Evolutionary conservation across 2,329 filamentous ascomycete species (phyloP), one percentile per base, ranked within the genome.

Genomic region (Monosporascus sp.): DNA sequence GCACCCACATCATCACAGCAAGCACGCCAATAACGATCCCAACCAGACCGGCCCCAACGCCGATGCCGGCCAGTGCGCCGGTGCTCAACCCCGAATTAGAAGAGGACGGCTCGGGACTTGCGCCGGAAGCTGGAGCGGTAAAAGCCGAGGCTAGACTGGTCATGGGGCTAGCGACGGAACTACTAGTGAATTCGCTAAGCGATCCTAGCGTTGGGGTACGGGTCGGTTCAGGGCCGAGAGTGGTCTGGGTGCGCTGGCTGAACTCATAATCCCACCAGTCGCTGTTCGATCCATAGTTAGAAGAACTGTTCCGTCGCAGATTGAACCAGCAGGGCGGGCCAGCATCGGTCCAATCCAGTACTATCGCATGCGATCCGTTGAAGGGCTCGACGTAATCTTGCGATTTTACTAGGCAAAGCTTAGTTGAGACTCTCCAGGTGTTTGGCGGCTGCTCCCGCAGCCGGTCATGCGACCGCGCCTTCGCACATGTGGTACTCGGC

Each of bases 31-130:
- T 8, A 8, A 18, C 47, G 20, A 60, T 49, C 35, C 49, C 52
- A 31, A 38, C 50, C 11, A 54, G 35, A 3, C 39, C 50, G 6
- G 37, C 56, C 11, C 49, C 52, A 6, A 58, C 48, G 3, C 47
- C 55, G 27, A 59, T 52, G 15, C 56, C 54, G 38, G 52, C 53
- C 27, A 52, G 47, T 14, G 52, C 52, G 18, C 52, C 53, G 5
- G 24, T 39, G 14, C 54, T 49, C 6, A 57, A 31, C 5, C 46
- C 22, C 17, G 50, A 39, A 20, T 39, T 37, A 27, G 24, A 20
- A 24, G 50, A 8, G 3, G 46, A 41, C 24, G 31, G 5, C 37
- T 17, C 38, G 5, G 27, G 27, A 11, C 27, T 11, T 31, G 27
- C 27, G 27, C 11, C 27, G 9, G 47, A 38, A 11, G 25, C 20